phyloP scores from a whole-genome alignment of 345 rosid genomes.

The Populus nigra region DNA sequence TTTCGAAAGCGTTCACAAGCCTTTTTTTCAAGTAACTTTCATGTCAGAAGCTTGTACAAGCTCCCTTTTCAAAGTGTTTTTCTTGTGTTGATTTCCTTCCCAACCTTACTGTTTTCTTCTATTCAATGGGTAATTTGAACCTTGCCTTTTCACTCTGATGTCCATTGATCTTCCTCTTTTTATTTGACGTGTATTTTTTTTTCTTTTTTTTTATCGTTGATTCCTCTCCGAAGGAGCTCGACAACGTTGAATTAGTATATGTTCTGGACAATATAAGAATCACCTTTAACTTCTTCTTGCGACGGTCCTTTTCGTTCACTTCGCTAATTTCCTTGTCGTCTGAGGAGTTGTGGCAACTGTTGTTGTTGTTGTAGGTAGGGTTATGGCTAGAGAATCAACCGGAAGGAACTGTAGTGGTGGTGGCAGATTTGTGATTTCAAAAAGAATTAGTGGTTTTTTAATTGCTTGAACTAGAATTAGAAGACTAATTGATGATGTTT shows the following conservation, averaged over 20 bases:
- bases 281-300: constrained; percentile 15
- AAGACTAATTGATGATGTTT: no score
- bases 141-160: constrained; percentile 39
- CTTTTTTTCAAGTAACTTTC: no score
- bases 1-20: no score
- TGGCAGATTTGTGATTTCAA: background rate
- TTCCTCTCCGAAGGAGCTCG: constrained; percentile 25
- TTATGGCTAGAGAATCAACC: constrained; percentile 54
- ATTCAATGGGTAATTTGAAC: no score
- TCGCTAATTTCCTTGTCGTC: background rate
- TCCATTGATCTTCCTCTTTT: constrained; percentile 48
- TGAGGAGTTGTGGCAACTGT: background rate
- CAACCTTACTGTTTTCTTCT: no score
- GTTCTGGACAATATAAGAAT: constrained; percentile 10
- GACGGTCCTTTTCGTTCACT: background rate
- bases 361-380: background rate
- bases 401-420: constrained; percentile 11
- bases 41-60: no score
- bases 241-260: constrained; percentile 18
- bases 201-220: constrained; percentile 13
- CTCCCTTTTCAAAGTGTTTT: no score
- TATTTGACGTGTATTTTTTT: constrained; percentile 15
- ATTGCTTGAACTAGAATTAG: no score
- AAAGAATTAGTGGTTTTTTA: no score
- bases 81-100: no score